These are phyloP conservation scores for Rhodomyrtus psidioides DNA, from an alignment of 441 rosid species.

Conservation along the genomic window DNA sequence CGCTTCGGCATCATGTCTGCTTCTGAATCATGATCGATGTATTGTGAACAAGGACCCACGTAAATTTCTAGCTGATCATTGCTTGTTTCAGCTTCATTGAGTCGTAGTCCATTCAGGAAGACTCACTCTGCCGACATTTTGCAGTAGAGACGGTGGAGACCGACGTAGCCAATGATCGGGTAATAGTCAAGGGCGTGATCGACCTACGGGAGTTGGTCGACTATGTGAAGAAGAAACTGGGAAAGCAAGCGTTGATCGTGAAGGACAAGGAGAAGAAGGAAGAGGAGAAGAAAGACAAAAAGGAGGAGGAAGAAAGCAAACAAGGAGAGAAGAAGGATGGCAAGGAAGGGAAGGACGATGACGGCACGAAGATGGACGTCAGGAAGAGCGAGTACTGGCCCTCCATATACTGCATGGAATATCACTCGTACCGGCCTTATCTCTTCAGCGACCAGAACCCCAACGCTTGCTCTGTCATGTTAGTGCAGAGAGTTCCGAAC, in stretches of 20 bases:
- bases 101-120: not conserved
- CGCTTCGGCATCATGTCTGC: no score
- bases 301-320: slow-evolving; percentile 11
- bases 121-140: not conserved
- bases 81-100: not conserved
- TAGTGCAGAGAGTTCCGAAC: not conserved
- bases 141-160: slow-evolving; percentile 34
- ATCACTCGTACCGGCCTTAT: slow-evolving; percentile 15
- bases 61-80: not conserved
- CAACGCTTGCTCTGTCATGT: slow-evolving; percentile 37
- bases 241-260: slow-evolving; percentile 32
- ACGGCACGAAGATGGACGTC: slow-evolving; percentile 16
- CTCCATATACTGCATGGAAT: slow-evolving; percentile 18
- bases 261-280: slow-evolving; percentile 29
- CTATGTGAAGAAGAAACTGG: slow-evolving; percentile 21
- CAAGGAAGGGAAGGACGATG: slow-evolving; percentile 5
- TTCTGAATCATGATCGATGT: not conserved
- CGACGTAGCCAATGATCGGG: slow-evolving; percentile 19
- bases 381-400: slow-evolving; percentile 28
- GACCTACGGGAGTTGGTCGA: slow-evolving; percentile 24
- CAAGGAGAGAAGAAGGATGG: slow-evolving; percentile 10
- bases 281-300: slow-evolving; percentile 17
- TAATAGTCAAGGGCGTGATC: slow-evolving; percentile 25
- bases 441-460: slow-evolving; percentile 48
- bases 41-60: not conserved